These are phyloP conservation scores for Globisporangium barbulae DNA, from an alignment of 352 stramenopile genomes.

Conservation along the genomic window DNA sequence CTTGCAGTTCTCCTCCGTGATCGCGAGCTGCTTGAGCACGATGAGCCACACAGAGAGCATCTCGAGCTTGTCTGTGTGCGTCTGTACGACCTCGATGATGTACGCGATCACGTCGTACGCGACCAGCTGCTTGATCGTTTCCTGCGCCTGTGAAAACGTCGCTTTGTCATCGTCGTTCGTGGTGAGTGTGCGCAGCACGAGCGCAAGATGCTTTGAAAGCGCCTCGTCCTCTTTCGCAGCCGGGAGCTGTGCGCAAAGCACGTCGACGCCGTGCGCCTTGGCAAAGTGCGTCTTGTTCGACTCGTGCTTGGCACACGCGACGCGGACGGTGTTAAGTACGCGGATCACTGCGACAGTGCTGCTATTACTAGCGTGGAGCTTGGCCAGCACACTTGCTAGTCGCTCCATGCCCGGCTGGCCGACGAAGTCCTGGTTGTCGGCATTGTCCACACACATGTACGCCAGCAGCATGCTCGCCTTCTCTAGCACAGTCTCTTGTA, in stretches of 20 bases:
- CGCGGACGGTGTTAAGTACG: slow-evolving; percentile 36
- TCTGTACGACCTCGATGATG: slow-evolving; percentile 36
- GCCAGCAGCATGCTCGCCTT: slow-evolving; percentile 24
- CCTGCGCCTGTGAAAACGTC: slow-evolving; percentile 67
- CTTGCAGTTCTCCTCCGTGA: slow-evolving; percentile 74
- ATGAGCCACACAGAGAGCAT: slow-evolving; percentile 56
- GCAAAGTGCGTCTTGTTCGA: slow-evolving; percentile 64
- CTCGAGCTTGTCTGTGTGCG: slow-evolving; percentile 29
- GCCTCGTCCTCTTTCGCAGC: slow-evolving; percentile 25
- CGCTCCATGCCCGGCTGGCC: slow-evolving; percentile 35
- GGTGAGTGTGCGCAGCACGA: slow-evolving; percentile 55
- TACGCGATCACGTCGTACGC: slow-evolving; percentile 49
- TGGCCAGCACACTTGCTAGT: slow-evolving; percentile 17
- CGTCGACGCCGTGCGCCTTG: slow-evolving; percentile 43
- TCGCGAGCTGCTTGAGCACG: slow-evolving; percentile 74
- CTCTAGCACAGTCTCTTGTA: slow-evolving; percentile 5
- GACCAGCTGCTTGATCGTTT: slow-evolving; percentile 63
- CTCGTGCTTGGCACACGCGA: slow-evolving; percentile 57
- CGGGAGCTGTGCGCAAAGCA: slow-evolving; percentile 30
- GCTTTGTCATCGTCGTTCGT: slow-evolving; percentile 68
- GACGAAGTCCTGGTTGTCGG: slow-evolving; percentile 68
- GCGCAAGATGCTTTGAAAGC: slow-evolving; percentile 49
- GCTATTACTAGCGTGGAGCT: not conserved
- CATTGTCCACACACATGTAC: slow-evolving; percentile 39
- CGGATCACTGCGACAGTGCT: not conserved